These are phyloP conservation scores for Petasospora rhodanensis DNA, from an alignment of 1,139 yeast species.

Conservation along the genomic window DNA sequence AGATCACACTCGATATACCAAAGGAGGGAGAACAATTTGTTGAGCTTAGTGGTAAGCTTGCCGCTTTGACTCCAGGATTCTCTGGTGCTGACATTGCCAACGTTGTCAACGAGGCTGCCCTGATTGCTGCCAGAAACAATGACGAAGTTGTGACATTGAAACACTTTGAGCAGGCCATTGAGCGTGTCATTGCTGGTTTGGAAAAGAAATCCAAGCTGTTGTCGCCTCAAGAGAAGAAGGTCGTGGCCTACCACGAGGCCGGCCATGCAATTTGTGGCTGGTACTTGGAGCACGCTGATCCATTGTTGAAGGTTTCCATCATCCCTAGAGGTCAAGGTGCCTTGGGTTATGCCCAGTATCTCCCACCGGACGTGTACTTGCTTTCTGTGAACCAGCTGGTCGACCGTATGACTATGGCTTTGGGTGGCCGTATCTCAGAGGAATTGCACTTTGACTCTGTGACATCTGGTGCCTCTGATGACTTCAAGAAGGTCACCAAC, in stretches of 20 bases:
- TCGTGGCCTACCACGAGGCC: slow-evolving; percentile 80
- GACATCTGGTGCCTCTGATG: slow-evolving; percentile 79
- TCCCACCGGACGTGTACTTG: slow-evolving; percentile 72
- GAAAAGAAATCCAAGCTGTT: slow-evolving; percentile 68
- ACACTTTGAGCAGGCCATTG: slow-evolving; percentile 78
- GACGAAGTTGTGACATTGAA: slow-evolving; percentile 48
- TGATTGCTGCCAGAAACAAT: slow-evolving; percentile 71
- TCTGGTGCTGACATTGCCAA: slow-evolving; percentile 87
- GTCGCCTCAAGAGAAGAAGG: slow-evolving; percentile 66
- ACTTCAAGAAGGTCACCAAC: slow-evolving; percentile 71
- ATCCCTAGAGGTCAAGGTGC: slow-evolving; percentile 86
- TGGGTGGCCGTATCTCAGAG: slow-evolving; percentile 79
- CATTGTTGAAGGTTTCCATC: slow-evolving; percentile 72
- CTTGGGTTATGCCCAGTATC: slow-evolving; percentile 76
- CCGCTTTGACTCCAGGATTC: slow-evolving; percentile 80
- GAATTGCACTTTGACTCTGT: slow-evolving; percentile 74
- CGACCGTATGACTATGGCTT: slow-evolving; percentile 76
- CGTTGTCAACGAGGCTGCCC: slow-evolving; percentile 79
- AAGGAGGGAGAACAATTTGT: slow-evolving; percentile 32
- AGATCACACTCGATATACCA: slow-evolving; percentile 49
- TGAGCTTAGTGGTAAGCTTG: slow-evolving; percentile 63
- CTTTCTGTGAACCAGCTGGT: slow-evolving; percentile 60
- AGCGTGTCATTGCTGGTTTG: slow-evolving; percentile 76
- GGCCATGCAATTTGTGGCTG: slow-evolving; percentile 83
- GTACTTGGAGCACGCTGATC: slow-evolving; percentile 70